These are phyloP conservation scores for Pythium graminicola DNA, from an alignment of 352 stramenopile species.

Conservation along the genomic window DNA sequence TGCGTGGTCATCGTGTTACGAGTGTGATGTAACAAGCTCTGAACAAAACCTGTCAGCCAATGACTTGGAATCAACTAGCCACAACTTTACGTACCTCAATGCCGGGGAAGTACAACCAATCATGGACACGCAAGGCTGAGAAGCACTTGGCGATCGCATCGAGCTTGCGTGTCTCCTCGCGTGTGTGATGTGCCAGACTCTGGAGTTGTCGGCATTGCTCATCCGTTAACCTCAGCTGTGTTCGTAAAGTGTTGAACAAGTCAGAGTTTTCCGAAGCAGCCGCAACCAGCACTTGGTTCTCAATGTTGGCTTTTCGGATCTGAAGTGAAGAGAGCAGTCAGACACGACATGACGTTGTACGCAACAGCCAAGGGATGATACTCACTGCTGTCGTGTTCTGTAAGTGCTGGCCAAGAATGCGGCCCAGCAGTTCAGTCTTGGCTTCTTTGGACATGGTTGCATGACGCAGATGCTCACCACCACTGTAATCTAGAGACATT, in stretches of 20 bases:
- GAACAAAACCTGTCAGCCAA: too few species aligned
- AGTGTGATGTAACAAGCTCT: conserved; percentile 70
- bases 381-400: conserved; percentile 67
- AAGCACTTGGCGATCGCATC: conserved; percentile 85
- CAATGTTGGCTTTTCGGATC: conserved; percentile 73
- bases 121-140: conserved; percentile 66
- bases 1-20: conserved; percentile 71
- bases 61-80: too few species aligned
- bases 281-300: conserved; percentile 76
- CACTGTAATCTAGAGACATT: conserved; percentile 49
- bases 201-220: conserved; percentile 63
- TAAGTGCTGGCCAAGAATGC: conserved; percentile 73
- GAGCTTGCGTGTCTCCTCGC: conserved; percentile 66
- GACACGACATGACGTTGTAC: neutral
- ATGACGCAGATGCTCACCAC: conserved; percentile 69
- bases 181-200: conserved; percentile 35
- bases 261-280: conserved; percentile 54
- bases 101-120: conserved; percentile 81
- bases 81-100: conserved; percentile 71
- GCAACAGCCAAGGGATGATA: neutral
- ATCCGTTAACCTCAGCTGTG: conserved; percentile 55
- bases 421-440: conserved; percentile 74
- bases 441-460: conserved; percentile 80
- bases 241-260: conserved; percentile 41
- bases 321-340: conserved; percentile 13